Conservation (phyloP, 495 filamentous ascomycete genomes). For the Chaetomium cochliodes region DNA sequence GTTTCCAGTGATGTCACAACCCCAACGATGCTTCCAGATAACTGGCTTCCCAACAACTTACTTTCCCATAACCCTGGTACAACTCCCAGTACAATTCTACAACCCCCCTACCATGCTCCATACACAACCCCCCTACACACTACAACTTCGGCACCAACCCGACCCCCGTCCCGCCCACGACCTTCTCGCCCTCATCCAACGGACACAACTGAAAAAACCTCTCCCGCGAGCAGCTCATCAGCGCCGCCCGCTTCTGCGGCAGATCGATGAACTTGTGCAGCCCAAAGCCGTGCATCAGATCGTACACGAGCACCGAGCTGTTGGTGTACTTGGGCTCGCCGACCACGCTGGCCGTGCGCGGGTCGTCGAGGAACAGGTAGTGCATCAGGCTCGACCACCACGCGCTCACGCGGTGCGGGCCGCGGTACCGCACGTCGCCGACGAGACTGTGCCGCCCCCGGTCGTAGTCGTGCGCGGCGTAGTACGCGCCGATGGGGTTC, state of each 20-base stretch:
- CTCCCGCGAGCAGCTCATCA: constrained; percentile 59
- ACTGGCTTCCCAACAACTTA: background rate
- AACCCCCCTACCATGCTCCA: too few relatives aligned
- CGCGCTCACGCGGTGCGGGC: constrained; percentile 63
- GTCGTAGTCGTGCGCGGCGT: constrained; percentile 61
- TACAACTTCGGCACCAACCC: constrained; percentile 47
- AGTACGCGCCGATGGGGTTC: constrained; percentile 65
- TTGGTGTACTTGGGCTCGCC: constrained; percentile 65
- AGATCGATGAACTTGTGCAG: constrained; percentile 66
- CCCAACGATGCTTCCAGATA: too few relatives aligned
- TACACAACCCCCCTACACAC: constrained; percentile 19
- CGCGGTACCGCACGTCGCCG: constrained; percentile 61
- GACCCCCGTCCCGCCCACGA: constrained; percentile 46
- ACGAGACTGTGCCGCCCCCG: constrained; percentile 68
- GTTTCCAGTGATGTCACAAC: background rate
- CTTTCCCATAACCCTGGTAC: too few relatives aligned
- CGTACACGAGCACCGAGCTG: constrained; percentile 61
- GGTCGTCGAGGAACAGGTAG: constrained; percentile 68
- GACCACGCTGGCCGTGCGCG: constrained; percentile 59
- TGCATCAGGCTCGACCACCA: constrained; percentile 71
- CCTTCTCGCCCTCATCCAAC: constrained; percentile 51
- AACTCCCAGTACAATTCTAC: too few relatives aligned
- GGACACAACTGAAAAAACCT: constrained; percentile 68
- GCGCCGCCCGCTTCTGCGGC: constrained; percentile 64
- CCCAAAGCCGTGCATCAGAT: constrained; percentile 62